Percentiles rank a stretch among this genome's conserved stretches.
These are phyloP conservation scores for Chaetomiaceae sp. DNA, from an alignment of 2,329 filamentous ascomycete species.

Conservation along the genomic window DNA sequence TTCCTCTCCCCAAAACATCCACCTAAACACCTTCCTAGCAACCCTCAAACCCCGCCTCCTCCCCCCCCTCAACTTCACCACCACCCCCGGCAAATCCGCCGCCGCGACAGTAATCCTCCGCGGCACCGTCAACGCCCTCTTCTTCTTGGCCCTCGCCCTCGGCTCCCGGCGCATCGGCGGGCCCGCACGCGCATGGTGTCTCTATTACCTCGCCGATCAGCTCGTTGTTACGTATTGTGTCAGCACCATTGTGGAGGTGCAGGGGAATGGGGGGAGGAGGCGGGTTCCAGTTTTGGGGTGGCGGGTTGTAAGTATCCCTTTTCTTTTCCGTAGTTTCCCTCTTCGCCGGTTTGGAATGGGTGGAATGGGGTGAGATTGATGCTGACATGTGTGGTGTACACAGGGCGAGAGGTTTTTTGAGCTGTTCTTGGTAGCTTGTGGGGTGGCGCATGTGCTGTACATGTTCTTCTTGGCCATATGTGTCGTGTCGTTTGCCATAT, in stretches of 20 bases:
- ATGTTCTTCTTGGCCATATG: not conserved
- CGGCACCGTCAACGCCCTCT: not conserved
- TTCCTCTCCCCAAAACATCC: not conserved
- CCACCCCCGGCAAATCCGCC: not conserved
- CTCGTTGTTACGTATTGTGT: not conserved
- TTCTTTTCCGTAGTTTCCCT: not conserved
- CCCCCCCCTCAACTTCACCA: not conserved
- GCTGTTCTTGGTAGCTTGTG: not conserved
- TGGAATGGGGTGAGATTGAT: no score
- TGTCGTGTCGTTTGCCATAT: not conserved
- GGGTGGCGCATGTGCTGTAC: conserved; percentile 3
- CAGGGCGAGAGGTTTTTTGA: not conserved
- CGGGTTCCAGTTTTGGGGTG: not conserved
- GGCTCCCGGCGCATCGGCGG: not conserved
- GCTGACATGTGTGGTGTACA: not conserved
- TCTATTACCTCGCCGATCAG: conserved; percentile 1
- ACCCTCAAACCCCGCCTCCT: not conserved
- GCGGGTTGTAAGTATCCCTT: not conserved
- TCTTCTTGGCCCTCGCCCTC: not conserved
- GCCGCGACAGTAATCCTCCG: not conserved
- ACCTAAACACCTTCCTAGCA: not conserved
- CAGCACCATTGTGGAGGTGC: not conserved
- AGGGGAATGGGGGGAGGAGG: not conserved
- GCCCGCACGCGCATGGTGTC: no score
- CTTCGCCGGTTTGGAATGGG: not conserved